phyloP scores from a whole-genome alignment of 2,329 filamentous ascomycete species.

The Microsporum ferrugineum region DNA sequence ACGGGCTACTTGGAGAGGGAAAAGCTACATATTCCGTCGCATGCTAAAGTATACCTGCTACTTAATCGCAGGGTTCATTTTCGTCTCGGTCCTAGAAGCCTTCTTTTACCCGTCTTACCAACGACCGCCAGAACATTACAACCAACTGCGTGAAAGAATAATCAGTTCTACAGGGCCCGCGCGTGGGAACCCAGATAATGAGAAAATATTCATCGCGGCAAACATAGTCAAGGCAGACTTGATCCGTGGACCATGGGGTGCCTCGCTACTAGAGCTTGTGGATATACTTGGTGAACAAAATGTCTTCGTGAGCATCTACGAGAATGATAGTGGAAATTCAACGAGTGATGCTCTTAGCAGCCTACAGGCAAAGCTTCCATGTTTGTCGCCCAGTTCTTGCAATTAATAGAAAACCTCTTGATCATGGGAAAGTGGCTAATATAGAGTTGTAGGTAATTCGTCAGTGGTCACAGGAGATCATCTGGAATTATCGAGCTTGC shows the following conservation, averaged over 20 bases:
- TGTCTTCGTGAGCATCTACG: slow-evolving; percentile 12
- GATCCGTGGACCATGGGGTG: slow-evolving; percentile 8
- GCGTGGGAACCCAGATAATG: slow-evolving; percentile 7
- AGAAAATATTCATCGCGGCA: slow-evolving; percentile 11
- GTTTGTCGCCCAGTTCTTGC: background rate
- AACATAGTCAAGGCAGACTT: slow-evolving; percentile 11
- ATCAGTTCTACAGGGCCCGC: background rate
- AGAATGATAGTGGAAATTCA: slow-evolving; percentile 10
- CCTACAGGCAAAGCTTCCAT: slow-evolving; percentile 8
- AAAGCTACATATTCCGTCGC: background rate
- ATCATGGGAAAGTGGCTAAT: no score
- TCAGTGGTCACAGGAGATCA: slow-evolving; percentile 10
- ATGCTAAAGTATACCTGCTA: background rate
- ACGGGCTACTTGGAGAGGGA: no score
- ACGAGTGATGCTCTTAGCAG: slow-evolving; percentile 5
- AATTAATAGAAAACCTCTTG: background rate
- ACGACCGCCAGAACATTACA: slow-evolving; percentile 8
- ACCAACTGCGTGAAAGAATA: background rate
- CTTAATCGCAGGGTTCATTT: slow-evolving; percentile 1
- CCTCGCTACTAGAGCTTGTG: slow-evolving; percentile 7
- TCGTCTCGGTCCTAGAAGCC: slow-evolving; percentile 7
- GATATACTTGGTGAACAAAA: slow-evolving; percentile 9
- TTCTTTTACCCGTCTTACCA: slow-evolving; percentile 9
- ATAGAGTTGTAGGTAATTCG: slow-evolving; percentile 8
- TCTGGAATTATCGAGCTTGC: slow-evolving; percentile 5